Evolutionary conservation across 2,329 filamentous ascomycete genomes (phyloP).

Genomic region (Fusarium lateritium): DNA sequence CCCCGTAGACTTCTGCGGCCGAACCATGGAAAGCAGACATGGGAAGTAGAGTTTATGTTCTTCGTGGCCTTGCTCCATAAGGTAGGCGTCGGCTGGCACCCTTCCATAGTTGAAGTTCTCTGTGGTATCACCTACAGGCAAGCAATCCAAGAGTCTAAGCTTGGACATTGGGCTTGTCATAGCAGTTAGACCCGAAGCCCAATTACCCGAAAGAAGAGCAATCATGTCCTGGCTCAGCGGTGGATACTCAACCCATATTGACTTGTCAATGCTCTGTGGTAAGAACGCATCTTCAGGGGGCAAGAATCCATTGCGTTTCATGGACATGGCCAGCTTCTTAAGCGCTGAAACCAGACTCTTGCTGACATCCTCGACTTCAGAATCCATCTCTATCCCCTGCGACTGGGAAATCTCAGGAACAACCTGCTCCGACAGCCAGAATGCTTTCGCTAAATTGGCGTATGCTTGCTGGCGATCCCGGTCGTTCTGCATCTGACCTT

Average conservation of each 20-base stretch:
- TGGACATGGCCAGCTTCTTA: slow-evolving; percentile 82
- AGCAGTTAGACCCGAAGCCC: slow-evolving; percentile 64
- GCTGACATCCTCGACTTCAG: slow-evolving; percentile 68
- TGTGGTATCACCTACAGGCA: slow-evolving; percentile 83
- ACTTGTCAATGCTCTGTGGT: slow-evolving; percentile 84
- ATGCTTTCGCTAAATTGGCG: slow-evolving; percentile 85
- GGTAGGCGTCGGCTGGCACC: slow-evolving; percentile 79
- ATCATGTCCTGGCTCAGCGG: slow-evolving; percentile 79
- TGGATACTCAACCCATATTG: slow-evolving; percentile 86
- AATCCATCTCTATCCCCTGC: slow-evolving; percentile 59
- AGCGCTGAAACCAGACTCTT: slow-evolving; percentile 74
- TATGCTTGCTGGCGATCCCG: slow-evolving; percentile 81
- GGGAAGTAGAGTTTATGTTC: slow-evolving; percentile 78
- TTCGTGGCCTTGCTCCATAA: slow-evolving; percentile 81
- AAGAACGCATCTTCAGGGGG: slow-evolving; percentile 77
- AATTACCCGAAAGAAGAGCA: slow-evolving; percentile 76
- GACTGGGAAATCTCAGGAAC: slow-evolving; percentile 65
- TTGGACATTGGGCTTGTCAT: slow-evolving; percentile 62
- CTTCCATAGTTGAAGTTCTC: slow-evolving; percentile 85
- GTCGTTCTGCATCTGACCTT: slow-evolving; percentile 68
- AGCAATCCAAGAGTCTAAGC: slow-evolving; percentile 73
- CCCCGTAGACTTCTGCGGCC: slow-evolving; percentile 77
- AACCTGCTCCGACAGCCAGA: slow-evolving; percentile 80
- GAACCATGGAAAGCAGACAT: slow-evolving; percentile 82
- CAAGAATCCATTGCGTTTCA: slow-evolving; percentile 86